Evolutionary conservation across 2,329 filamentous ascomycete genomes (phyloP).

Genomic region (Metarhizium sp.): DNA sequence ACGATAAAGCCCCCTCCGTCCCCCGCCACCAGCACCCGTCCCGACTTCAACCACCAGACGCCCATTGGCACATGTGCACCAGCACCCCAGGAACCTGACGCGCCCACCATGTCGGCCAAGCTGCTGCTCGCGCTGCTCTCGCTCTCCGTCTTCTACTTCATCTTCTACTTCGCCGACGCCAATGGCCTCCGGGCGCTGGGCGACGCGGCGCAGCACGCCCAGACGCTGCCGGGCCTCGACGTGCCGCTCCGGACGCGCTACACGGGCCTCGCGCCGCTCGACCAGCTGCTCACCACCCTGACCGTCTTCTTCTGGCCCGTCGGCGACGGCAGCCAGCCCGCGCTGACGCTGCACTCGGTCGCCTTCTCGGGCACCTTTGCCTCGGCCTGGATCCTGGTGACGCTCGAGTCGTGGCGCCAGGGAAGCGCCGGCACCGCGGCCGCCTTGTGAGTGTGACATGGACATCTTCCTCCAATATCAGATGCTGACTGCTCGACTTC

Average conservation of each 20-base stretch:
- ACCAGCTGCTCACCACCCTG: constrained; percentile 8
- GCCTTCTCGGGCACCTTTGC: constrained; percentile 12
- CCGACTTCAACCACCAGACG: no score
- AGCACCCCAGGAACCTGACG: no score
- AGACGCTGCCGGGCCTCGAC: constrained; percentile 8
- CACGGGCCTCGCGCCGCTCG: constrained; percentile 6
- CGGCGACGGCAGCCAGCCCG: constrained; percentile 6
- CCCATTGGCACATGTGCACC: no score
- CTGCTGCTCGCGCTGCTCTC: constrained; percentile 8
- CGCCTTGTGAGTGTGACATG: constrained; percentile 8
- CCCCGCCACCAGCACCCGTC: no score
- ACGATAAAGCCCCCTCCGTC: no score
- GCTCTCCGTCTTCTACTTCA: constrained; percentile 11
- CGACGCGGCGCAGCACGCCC: not conserved
- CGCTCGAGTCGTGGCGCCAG: constrained; percentile 12
- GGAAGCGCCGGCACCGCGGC: constrained; percentile 8
- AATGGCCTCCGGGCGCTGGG: constrained; percentile 9
- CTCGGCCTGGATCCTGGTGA: constrained; percentile 9
- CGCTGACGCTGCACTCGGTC: constrained; percentile 10
- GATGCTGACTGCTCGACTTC: no score
- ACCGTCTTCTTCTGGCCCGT: constrained; percentile 13
- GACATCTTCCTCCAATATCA: no score
- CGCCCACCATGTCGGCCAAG: constrained; percentile 7
- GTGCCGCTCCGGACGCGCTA: constrained; percentile 10
- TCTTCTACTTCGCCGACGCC: constrained; percentile 9